phyloP scores from a whole-genome alignment of 768 basidiomycete species.

The Leucosporidium creatinivorum region DNA sequence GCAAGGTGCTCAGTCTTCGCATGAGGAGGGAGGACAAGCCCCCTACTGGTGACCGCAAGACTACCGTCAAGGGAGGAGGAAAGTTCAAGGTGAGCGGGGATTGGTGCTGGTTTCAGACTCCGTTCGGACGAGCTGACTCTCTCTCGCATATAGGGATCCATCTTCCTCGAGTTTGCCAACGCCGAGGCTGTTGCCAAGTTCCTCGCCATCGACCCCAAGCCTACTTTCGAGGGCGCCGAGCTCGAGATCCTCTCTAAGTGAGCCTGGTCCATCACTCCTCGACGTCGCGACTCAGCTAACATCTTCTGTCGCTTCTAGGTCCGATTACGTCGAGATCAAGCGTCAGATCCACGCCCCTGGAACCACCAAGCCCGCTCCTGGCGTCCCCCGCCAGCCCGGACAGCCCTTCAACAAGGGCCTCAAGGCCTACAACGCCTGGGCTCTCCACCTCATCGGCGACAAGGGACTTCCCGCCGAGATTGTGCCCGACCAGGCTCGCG shows the following conservation, averaged over 20 bases:
- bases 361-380: slow-evolving; percentile 15
- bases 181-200: slow-evolving; percentile 63
- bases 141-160: slow-evolving; percentile 57
- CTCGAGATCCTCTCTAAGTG: slow-evolving; percentile 83
- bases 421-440: slow-evolving; percentile 34
- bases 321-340: slow-evolving; percentile 89
- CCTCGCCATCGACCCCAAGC: slow-evolving; percentile 72
- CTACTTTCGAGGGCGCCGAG: slow-evolving; percentile 66
- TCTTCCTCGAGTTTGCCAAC: slow-evolving; percentile 83
- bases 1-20: slow-evolving; percentile 69
- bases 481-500: slow-evolving; percentile 66
- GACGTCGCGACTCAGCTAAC: slow-evolving; percentile 1
- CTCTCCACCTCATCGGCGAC: slow-evolving; percentile 21
- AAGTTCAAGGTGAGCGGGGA: slow-evolving; percentile 30
- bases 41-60: slow-evolving; percentile 28
- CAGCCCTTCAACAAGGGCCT: slow-evolving; percentile 38
- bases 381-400: slow-evolving; percentile 51
- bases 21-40: slow-evolving; percentile 70
- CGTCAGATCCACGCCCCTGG: slow-evolving; percentile 82
- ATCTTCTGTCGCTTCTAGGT: slow-evolving; percentile 45
- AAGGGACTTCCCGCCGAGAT: slow-evolving; percentile 29
- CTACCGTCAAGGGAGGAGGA: slow-evolving; percentile 63
- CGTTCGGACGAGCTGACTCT: not conserved
- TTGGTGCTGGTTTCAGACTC: not conserved
- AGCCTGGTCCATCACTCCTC: slow-evolving; percentile 35